Evolutionary conservation across 352 stramenopile genomes (phyloP), one percentile per base, ranked within the genome.

Genomic region (Phytophthora uliginosa): DNA sequence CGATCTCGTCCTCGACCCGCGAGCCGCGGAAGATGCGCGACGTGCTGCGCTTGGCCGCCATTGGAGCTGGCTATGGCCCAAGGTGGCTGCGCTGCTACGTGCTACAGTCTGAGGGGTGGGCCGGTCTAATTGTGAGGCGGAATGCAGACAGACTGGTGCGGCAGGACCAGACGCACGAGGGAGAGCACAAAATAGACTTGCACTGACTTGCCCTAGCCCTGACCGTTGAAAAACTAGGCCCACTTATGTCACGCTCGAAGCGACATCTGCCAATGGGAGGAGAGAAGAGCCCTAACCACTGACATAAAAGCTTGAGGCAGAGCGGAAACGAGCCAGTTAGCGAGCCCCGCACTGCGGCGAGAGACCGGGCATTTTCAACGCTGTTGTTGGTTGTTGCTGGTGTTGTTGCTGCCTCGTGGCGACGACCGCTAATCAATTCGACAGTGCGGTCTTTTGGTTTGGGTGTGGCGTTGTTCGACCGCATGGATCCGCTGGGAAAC

Each of bases 1-100:
- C 64, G 36, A 81, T 74, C 20, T 90, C 69, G 74, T 90, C 81
- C 56, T 92, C 82, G 13, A 88, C 80, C 54, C 82, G 77, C 61
- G 71, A 74, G 28, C 81, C 81, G 62, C 80, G 82, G 52, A 89
- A 92, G 24, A 88, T 59, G 28, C 85, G 84, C 69, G 66, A 81
- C 45, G 62, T 68, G 52, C 60, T 78, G 53, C 71, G 71, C 71
- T 76, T 78, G 53, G 59, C 59, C 55, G 70, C 38, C 74, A 81
- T 81, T 40, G 34, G 34, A 40, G 34, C 28, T 31, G 28, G n/a
- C n/a, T n/a, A n/a, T n/a, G 28, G 28, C 28, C 28, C 28, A 31
- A 31, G 34, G 24, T 26, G 24, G 13, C 34, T 42, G 34, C 9
- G 9, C 34, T 31, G 28, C 28, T 31, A 31, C 28, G 3, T 31